Evolutionary conservation across 2,329 filamentous ascomycete genomes (phyloP).

Genomic region (Hypoxylon sp.): DNA sequence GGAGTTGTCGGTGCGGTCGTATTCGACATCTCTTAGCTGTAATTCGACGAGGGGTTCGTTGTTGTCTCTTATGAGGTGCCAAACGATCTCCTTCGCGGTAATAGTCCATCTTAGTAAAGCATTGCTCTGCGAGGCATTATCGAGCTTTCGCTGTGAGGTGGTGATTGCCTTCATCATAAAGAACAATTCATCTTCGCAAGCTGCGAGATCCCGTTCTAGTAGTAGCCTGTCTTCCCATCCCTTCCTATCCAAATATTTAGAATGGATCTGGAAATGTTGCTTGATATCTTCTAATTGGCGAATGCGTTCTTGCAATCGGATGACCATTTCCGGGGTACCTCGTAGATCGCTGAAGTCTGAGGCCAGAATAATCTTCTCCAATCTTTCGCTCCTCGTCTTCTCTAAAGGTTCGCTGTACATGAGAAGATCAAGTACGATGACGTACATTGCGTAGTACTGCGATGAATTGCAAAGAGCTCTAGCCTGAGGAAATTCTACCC

Average conservation of each 20-base stretch:
- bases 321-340: constrained; percentile 93
- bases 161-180: constrained; percentile 99
- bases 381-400: constrained; percentile 93
- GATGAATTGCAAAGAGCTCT: constrained; percentile 96
- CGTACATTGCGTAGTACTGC: constrained; percentile 98
- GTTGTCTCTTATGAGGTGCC: constrained; percentile 92
- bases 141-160: constrained; percentile 89
- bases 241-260: constrained; percentile 85
- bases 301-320: constrained; percentile 91
- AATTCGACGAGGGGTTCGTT: constrained; percentile 92
- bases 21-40: constrained; percentile 90
- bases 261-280: constrained; percentile 93
- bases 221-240: constrained; percentile 92
- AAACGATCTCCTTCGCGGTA: constrained; percentile 94
- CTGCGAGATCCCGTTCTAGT: constrained; percentile 90
- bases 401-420: constrained; percentile 97
- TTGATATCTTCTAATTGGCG: constrained; percentile 97
- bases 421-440: constrained; percentile 95
- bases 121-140: constrained; percentile 79
- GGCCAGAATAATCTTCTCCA: constrained; percentile 99
- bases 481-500: constrained; percentile 95
- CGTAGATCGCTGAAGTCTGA: constrained; percentile 98
- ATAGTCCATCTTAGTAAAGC: constrained; percentile 93
- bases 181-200: constrained; percentile 96
- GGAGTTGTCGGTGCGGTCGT: constrained; percentile 95